Evolutionary conservation across 257 asterid genomes (phyloP).

Genomic region (Gentiana macrophylla): DNA sequence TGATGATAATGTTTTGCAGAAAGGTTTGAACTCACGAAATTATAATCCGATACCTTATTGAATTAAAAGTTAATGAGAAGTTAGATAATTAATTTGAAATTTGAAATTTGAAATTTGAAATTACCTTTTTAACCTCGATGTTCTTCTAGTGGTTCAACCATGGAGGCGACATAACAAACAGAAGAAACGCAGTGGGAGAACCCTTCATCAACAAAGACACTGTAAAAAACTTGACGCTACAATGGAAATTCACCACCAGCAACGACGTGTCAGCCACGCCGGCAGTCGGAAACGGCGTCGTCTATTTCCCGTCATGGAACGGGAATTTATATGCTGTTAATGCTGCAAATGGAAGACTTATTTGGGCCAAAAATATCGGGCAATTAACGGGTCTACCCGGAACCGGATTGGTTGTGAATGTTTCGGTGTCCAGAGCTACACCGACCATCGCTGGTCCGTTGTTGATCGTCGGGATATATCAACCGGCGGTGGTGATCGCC

Average conservation of each 20-base stretch:
- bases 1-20: no score
- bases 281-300: constrained; percentile 39
- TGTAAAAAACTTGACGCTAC: constrained; percentile 19
- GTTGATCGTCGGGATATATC: constrained; percentile 42
- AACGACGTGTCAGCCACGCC: constrained; percentile 74
- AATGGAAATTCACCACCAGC: constrained; percentile 59
- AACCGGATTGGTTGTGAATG: constrained; percentile 22
- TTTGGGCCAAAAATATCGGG: constrained; percentile 54
- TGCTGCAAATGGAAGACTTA: constrained; percentile 34
- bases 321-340: constrained; percentile 59
- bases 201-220: constrained; percentile 27
- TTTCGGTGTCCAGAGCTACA: constrained; percentile 53
- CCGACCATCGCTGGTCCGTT: constrained; percentile 45
- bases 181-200: constrained; percentile 33
- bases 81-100: no score
- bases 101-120: no score
- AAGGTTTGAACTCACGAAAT: no score
- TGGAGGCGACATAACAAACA: constrained; percentile 52
- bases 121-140: no score
- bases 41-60: no score
- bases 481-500: constrained; percentile 54
- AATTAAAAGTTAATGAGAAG: no score
- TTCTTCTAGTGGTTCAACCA: constrained; percentile 53
- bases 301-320: constrained; percentile 75
- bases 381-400: constrained; percentile 44